phyloP scores from a whole-genome alignment of 192 early-diverging fungal species.

The Chytriomyces confervae region DNA sequence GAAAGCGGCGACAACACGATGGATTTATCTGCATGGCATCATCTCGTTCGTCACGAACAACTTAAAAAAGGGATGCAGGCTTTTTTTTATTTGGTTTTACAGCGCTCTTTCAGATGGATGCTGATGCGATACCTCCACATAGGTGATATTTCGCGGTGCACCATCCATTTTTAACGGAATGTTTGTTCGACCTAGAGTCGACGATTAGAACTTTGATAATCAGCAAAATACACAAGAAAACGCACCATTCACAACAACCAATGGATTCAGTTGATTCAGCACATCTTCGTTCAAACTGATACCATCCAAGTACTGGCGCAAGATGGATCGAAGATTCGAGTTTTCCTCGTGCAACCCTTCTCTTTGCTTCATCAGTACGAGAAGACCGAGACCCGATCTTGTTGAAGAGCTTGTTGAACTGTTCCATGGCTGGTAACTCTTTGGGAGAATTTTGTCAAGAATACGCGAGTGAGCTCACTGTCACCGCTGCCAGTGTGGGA shows the following conservation, averaged over 20 bases:
- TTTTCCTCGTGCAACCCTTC: constrained; percentile 59
- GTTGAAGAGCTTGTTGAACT: constrained; percentile 68
- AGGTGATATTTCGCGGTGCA: constrained; percentile 51
- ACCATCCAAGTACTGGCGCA: constrained; percentile 68
- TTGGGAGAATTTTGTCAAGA: constrained; percentile 49
- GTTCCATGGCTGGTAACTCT: constrained; percentile 60
- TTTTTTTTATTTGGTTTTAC: no score
- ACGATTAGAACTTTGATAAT: background rate
- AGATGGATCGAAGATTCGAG: constrained; percentile 51
- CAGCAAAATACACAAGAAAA: background rate
- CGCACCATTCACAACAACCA: constrained; percentile 62
- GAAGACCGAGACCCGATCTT: constrained; percentile 58
- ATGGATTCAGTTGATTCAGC: constrained; percentile 56
- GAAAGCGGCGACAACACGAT: no score
- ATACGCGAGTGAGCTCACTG: no score
- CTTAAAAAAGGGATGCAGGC: no score
- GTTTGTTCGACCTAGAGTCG: constrained; percentile 50
- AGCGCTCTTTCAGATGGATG: background rate
- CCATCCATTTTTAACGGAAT: constrained; percentile 49
- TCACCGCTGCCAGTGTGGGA: no score
- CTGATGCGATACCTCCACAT: constrained; percentile 57
- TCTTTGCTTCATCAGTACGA: constrained; percentile 54
- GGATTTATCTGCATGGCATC: no score
- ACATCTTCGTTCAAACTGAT: constrained; percentile 61
- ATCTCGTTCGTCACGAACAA: no score